Percentiles rank a stretch among this genome's conserved stretches.
These are phyloP conservation scores for Phalaenopsis aphrodite DNA, from an alignment of 106 monocot genomes.

Conservation along the genomic window DNA sequence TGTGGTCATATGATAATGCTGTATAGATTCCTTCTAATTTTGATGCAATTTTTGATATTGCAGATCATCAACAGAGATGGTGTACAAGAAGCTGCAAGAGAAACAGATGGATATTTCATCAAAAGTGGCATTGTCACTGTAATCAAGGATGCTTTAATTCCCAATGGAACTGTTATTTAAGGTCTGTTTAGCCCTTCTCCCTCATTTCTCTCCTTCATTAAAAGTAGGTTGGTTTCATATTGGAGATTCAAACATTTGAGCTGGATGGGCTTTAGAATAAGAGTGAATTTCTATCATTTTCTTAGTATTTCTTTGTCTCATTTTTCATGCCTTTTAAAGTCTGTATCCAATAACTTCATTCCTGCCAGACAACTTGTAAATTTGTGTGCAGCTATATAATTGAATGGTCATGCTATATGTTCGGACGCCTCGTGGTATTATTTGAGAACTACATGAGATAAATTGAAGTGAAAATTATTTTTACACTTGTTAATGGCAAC, in stretches of 20 bases:
- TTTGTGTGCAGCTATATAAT: too few relatives aligned
- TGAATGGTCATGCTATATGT: too few relatives aligned
- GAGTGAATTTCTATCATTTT: not conserved
- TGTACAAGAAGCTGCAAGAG: conserved; percentile 89
- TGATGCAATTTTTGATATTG: not conserved
- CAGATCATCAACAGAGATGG: conserved; percentile 82
- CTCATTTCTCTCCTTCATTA: not conserved
- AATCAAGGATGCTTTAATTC: conserved; percentile 89
- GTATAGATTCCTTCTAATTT: not conserved
- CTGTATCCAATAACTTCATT: too few relatives aligned
- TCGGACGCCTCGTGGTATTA: too few relatives aligned
- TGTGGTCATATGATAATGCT: too few relatives aligned
- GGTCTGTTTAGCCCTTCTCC: not conserved
- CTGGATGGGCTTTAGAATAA: not conserved
- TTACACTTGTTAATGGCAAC: too few relatives aligned
- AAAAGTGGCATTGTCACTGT: conserved; percentile 92
- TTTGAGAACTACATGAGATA: too few relatives aligned
- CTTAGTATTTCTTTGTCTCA: too few relatives aligned
- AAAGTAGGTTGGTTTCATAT: not conserved
- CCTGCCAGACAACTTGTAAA: too few relatives aligned
- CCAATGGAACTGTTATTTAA: conserved; percentile 67
- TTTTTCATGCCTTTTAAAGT: too few relatives aligned
- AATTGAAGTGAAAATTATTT: too few relatives aligned
- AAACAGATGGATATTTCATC: conserved; percentile 94
- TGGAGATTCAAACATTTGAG: not conserved